Evolutionary conservation across 108 stramenopile species (phyloP), one percentile per base, ranked within the genome.

Genomic region (Cyclostephanos invisitatus): DNA sequence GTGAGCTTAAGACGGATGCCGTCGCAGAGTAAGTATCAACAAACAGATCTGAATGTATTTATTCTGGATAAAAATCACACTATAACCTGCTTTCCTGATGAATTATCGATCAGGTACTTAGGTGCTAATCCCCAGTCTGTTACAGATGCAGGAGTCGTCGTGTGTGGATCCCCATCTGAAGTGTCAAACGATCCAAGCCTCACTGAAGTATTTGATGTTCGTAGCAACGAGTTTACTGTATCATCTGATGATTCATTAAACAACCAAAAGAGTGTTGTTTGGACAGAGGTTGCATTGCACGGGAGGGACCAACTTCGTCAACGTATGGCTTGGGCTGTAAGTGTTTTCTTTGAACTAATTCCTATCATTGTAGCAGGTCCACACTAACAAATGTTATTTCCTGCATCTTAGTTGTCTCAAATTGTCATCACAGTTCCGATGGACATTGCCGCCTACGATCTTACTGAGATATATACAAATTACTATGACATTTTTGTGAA

Each of bases 311-410:
- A 94, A 68, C 73, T 94, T 2, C 72, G 93, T 20, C 93, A 94
- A 65, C 72, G 91, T 12, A 73, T 92, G 55, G 93, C 93, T 29
- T 92, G 88, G 88, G 90, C 88, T 0, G 64, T 94, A 6, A 50
- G 40, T 40, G 9, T 40, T 40, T 11, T 32, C 81, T 10, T 40
- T 40, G 84, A 88, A 67, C 78, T 88, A 8, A 29, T 88, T 17
- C 15, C 21, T 0, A 15, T 54, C 17, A 50, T 56, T 0, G 1
- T 25, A 28, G 54, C 53, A 36, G 36, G 7, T 3, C 28, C 3
- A 56, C 28, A 28, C 25, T 56, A 12, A 28, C 10, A 25, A 10
- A 9, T 28, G 7, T 14, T 56, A 14, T 56, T 56, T 25, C 11
- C 7, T 56, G 8, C 10, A 11, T 40, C 40, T 40, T 8, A 40